A percentile compares a stretch with the other conserved stretches of the same genome.
These are phyloP conservation scores for Suillus subalutaceus DNA, from an alignment of 768 basidiomycete genomes.

Conservation along the genomic window DNA sequence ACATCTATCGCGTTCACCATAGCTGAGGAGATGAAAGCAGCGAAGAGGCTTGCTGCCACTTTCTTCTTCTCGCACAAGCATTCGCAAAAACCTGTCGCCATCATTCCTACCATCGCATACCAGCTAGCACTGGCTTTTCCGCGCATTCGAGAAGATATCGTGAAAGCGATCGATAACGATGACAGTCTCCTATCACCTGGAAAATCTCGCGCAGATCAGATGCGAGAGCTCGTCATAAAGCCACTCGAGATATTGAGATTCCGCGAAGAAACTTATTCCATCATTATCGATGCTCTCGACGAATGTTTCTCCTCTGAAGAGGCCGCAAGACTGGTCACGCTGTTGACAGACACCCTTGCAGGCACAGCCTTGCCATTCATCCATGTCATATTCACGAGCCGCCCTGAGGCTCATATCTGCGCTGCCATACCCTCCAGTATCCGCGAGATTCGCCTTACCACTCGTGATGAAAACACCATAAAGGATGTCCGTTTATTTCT, in stretches of 20 bases:
- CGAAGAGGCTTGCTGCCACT: slow-evolving; percentile 16
- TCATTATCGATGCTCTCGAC: slow-evolving; percentile 11
- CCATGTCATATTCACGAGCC: neutral
- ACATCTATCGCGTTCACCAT: neutral
- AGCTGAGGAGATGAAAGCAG: neutral
- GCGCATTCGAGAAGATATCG: slow-evolving; percentile 11
- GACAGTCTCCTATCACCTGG: slow-evolving; percentile 10
- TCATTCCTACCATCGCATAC: slow-evolving; percentile 22
- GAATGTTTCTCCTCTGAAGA: slow-evolving; percentile 19
- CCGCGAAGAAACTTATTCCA: slow-evolving; percentile 1
- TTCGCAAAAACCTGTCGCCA: slow-evolving; percentile 2
- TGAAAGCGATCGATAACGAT: slow-evolving; percentile 15
- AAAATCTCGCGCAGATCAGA: slow-evolving; percentile 14
- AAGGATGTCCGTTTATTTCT: slow-evolving; percentile 19
- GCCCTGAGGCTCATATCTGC: neutral
- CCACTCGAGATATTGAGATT: slow-evolving; percentile 11
- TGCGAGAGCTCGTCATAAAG: slow-evolving; percentile 19
- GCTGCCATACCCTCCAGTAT: slow-evolving; percentile 11
- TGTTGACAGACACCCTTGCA: slow-evolving; percentile 9
- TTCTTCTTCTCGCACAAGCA: slow-evolving; percentile 23
- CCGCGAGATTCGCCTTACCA: neutral
- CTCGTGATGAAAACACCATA: slow-evolving; percentile 15
- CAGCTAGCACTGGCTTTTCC: slow-evolving; percentile 19
- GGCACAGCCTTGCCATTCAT: neutral
- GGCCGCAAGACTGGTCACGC: slow-evolving; percentile 3